Base-by-base conservation (phyloP, 345 rosid species). In the Angophora floribunda region DNA sequence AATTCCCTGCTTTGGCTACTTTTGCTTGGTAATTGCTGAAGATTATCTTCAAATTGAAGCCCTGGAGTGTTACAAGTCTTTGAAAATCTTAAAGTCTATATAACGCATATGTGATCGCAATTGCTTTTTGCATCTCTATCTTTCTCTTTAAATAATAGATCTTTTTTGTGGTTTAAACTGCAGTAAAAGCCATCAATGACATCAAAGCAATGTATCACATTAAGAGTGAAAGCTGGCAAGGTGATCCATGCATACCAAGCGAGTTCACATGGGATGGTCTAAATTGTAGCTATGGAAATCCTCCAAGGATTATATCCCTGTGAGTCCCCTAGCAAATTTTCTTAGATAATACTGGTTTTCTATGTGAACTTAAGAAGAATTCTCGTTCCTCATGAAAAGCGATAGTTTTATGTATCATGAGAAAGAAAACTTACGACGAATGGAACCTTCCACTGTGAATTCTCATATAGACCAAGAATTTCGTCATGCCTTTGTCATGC, bases 101-200 rank as follows among this genome's bases (percentile, higher is more conserved):
- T 11, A 13, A 59, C 10, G 65, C 65, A 5, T 59, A 59, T 59
- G 30, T 36, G 65, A 59, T 59, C 65, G 24, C 65, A 59, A 26
- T 1, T 6, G n/a, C 30, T 26, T 59, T 59, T 59, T 26, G 2
- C 30, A 28, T 44, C 7, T 30, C 30, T 59, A 0, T 59, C 30
- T 6, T 1, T 59, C 59, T 79, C 16, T 79, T 7, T 36, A n/a
- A 44, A 53, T 47, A 26, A 52, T 52, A 0, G 24, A 16, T 44
- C 13, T 7, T 52, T 52, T 88, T 24, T 59, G 4, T 67, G 1
- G 15, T 52, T 36, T 9, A 28, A 87, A 65, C 41, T 13, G 55
- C 78, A 96, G 97, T 92, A 89, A 55, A 55, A 22, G 61, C 61
- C 22, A 55, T 55, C 28, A 55, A 55, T 55, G 61, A 55, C 61